Conservation (phyloP, 306 rosid genomes). For the Quillaja saponaria region DNA sequence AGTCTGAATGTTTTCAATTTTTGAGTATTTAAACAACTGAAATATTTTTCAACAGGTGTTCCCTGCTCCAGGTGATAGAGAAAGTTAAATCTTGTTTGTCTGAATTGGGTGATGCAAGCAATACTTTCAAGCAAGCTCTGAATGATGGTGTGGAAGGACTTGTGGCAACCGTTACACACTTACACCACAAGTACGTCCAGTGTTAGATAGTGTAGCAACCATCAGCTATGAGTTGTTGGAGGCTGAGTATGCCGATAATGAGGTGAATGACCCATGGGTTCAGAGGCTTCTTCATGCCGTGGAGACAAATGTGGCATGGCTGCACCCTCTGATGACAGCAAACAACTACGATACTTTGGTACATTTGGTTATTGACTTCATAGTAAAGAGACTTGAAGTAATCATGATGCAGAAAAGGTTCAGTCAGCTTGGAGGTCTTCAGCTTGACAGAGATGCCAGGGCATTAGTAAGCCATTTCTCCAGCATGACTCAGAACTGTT, state of each 20-base stretch:
- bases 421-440: slow-evolving; percentile 98
- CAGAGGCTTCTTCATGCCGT: slow-evolving; percentile 95
- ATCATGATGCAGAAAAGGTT: slow-evolving; percentile 96
- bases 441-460: slow-evolving; percentile 92
- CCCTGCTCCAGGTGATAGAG: slow-evolving; percentile 79
- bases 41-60: slow-evolving; percentile 55
- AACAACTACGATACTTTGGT: slow-evolving; percentile 81
- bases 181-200: slow-evolving; percentile 77
- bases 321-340: slow-evolving; percentile 85
- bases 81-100: slow-evolving; percentile 91
- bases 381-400: slow-evolving; percentile 92
- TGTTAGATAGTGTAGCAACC: slow-evolving; percentile 79
- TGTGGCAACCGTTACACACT: slow-evolving; percentile 72
- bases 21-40: slow-evolving; percentile 12
- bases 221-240: slow-evolving; percentile 87
- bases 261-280: slow-evolving; percentile 98
- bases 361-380: slow-evolving; percentile 79
- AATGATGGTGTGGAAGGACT: slow-evolving; percentile 82
- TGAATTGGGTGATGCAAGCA: slow-evolving; percentile 83
- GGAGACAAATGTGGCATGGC: slow-evolving; percentile 80
- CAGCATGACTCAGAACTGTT: slow-evolving; percentile 84
- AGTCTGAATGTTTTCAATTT: slow-evolving; percentile 8
- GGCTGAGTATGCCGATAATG: slow-evolving; percentile 89
- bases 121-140: slow-evolving; percentile 82
- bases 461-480: slow-evolving; percentile 95